Percentiles rank a stretch among this genome's conserved stretches.
phyloP scores from a whole-genome alignment of 2,329 filamentous ascomycete genomes.

The Fusarium xylarioides region DNA sequence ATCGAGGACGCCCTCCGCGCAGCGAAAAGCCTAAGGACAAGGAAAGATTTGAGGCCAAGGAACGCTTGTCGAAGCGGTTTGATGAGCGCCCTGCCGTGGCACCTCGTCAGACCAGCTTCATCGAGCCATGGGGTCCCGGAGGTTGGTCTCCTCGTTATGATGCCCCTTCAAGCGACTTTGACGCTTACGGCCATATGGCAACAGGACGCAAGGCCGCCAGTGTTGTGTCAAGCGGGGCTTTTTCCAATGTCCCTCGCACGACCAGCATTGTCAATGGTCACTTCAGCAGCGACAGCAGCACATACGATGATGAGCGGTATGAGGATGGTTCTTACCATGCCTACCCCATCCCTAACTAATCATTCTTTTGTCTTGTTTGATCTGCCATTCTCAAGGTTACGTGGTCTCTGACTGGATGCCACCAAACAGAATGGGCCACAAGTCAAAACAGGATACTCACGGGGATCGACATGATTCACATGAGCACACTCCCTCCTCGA shows the following conservation, averaged over 20 bases:
- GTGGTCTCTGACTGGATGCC: not conserved
- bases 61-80: slow-evolving; percentile 51
- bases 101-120: slow-evolving; percentile 47
- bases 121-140: slow-evolving; percentile 47
- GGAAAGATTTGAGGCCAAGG: slow-evolving; percentile 45
- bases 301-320: slow-evolving; percentile 44
- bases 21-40: slow-evolving; percentile 43
- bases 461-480: slow-evolving; percentile 6
- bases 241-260: slow-evolving; percentile 45
- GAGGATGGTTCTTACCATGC: slow-evolving; percentile 50
- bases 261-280: slow-evolving; percentile 39
- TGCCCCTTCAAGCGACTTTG: slow-evolving; percentile 37
- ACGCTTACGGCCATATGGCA: slow-evolving; percentile 42
- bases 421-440: not conserved
- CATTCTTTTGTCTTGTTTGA: slow-evolving; percentile 19
- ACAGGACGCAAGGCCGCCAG: slow-evolving; percentile 41
- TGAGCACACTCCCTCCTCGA: slow-evolving; percentile 10
- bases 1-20: slow-evolving; percentile 32
- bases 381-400: not conserved
- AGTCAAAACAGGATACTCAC: slow-evolving; percentile 16
- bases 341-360: slow-evolving; percentile 47
- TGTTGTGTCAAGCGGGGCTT: slow-evolving; percentile 38
- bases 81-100: slow-evolving; percentile 45
- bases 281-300: slow-evolving; percentile 45
- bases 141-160: slow-evolving; percentile 43